Evolutionary conservation across 148 eudicot genomes (phyloP), one percentile per base, ranked within the genome.

Genomic region (Suaeda aralocaspica): DNA sequence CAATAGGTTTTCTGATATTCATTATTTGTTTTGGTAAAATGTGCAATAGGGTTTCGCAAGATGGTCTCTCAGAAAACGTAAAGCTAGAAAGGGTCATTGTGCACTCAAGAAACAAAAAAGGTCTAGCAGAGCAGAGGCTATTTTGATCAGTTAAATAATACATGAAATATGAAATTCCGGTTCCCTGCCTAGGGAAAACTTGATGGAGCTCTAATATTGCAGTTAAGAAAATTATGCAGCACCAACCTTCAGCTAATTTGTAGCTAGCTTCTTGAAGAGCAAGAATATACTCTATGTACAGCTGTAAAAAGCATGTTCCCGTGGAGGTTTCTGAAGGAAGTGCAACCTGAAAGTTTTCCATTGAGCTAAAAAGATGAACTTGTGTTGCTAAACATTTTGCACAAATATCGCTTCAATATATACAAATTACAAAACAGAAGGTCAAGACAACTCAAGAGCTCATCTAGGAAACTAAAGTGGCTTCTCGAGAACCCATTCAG

Each of bases 191-290:
- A 21, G 57, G 46, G 34, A 22, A 59, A 26, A 52, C 28, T 4
- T 8, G 25, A 53, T 50, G 1, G 52, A 36, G 24, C 0, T 74
- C 29, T 28, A 51, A 9, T 39, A 44, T 15, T n/a, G 41, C 28
- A 26, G 6, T 66, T 73, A 70, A 64, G 76, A 78, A 22, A 56
- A 66, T 74, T 72, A 41, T 61, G 50, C 34, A 78, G 31, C 61
- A 65, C 80, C 63, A 77, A 94, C 98, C 98, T 87, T 73, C 82
- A 33, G 66, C 77, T 64, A 82, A 78, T 73, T 59, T 80, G 68
- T 80, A 74, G 79, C 98, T 94, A 67, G 97, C 86, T 58, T 89
- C 91, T 82, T 91, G 96, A 70, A 89, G 87, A 60, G 96, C 91
- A 72, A 94, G 84, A 76, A 94, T 84, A 45, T 83, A 91, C 80